Percentiles rank a stretch among this genome's conserved stretches.
These are phyloP conservation scores for Linanthus parryae DNA, from an alignment of 148 eudicot genomes.

Conservation along the genomic window DNA sequence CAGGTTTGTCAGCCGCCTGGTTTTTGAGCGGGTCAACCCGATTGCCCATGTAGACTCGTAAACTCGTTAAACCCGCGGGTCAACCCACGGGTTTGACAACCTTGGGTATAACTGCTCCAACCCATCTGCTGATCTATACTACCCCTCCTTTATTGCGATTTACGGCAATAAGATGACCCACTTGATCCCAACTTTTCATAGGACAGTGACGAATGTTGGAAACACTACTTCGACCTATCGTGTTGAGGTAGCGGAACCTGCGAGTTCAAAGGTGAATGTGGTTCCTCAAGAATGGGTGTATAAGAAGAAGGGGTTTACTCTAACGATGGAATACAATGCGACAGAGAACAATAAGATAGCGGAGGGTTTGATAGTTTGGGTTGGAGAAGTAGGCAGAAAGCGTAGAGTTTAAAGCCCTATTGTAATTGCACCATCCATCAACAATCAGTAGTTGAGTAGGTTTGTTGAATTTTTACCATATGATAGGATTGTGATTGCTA, in stretches of 20 bases:
- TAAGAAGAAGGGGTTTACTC: background rate
- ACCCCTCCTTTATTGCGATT: conserved; percentile 22
- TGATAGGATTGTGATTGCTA: no score
- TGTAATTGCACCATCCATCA: conserved; percentile 2
- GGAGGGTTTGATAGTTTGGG: background rate
- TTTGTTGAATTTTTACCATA: no score
- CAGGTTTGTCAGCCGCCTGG: no score
- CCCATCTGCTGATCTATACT: conserved; percentile 20
- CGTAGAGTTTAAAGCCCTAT: conserved; percentile 7
- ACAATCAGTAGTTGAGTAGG: no score
- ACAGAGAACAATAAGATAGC: background rate
- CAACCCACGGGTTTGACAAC: no score
- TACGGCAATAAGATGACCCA: background rate
- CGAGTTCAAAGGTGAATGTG: conserved; percentile 12
- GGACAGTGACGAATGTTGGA: conserved; percentile 25
- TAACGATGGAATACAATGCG: background rate
- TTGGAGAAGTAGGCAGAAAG: background rate
- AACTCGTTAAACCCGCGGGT: no score
- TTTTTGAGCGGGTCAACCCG: no score
- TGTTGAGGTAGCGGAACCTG: conserved; percentile 10
- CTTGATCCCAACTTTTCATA: conserved; percentile 5
- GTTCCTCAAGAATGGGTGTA: background rate
- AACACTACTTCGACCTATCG: conserved; percentile 16
- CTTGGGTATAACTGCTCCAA: conserved; percentile 10
- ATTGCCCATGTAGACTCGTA: no score